Base-by-base conservation (phyloP, 148 eudicot genomes). In the Fallopia convolvulus region DNA sequence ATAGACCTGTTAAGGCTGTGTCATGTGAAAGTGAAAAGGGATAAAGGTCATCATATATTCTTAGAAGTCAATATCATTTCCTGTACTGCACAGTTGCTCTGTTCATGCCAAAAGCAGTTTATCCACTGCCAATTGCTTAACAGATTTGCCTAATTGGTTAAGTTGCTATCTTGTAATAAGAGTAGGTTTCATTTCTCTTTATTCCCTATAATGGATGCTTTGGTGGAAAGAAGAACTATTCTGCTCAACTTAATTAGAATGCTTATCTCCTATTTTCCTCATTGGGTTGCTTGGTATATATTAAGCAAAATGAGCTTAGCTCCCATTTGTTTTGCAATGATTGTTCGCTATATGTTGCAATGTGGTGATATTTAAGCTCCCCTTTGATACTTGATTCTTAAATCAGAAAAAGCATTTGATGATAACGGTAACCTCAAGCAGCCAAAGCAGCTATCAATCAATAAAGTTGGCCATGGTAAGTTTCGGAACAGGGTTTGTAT, bases 401-500 rank as follows among this genome's bases (percentile, higher is more conserved):
- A 41, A 47, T 76, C 87, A 95, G 99, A 95, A 77, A 95, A 90
- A 87, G 99, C 99, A 50, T 95, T 95, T 79, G 89, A 91, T 75
- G 94, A 90, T 10, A 91, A 88, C 68, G 94, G 97, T 23, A 87
- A 83, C 75, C 83, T 95, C 61, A 95, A 88, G 89, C 99, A 95
- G 83, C 90, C 97, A 47, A 95, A 95, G 81, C 83, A 90, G 85
- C 80, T 95, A 32, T 95, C 99, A 39, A 95, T 92, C 76, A 95
- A 95, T 83, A 95, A 95, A 89, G 99, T 93, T 87, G 99, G 99
- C 78, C 99, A 95, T 93, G 99, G 99, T 95, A 85, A 78, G 92
- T 77, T n/a, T 49, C 44, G 55, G 68, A 46, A 70, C 23, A 5
- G 41, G 48, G 32, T 39, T 20, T 53, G 7, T 60, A 44, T 32